phyloP scores from a whole-genome alignment of 2,329 filamentous ascomycete genomes.

The Ustulina deusta region DNA sequence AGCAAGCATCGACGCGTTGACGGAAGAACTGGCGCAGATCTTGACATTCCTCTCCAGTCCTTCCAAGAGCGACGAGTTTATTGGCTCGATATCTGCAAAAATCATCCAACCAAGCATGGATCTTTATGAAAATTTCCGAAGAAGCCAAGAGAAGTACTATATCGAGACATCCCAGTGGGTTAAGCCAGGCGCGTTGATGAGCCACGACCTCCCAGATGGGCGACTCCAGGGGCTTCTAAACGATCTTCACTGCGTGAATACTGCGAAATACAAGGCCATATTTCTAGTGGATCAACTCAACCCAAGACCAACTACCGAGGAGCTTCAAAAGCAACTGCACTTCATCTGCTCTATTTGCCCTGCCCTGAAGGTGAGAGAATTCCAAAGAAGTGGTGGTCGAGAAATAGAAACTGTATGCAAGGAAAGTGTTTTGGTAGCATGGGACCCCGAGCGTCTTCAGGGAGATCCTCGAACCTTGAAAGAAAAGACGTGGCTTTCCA shows the following conservation, averaged over 20 bases:
- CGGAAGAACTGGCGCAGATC: slow-evolving; percentile 10
- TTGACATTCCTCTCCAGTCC: background rate
- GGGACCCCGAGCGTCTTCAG: slow-evolving; percentile 39
- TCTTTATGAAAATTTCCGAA: slow-evolving; percentile 10
- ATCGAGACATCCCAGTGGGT: slow-evolving; percentile 46
- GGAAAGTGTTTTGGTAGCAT: slow-evolving; percentile 56
- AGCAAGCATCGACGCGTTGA: background rate
- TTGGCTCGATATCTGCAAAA: slow-evolving; percentile 6
- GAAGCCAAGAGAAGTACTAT: background rate
- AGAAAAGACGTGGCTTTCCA: slow-evolving; percentile 7
- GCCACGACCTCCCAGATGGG: background rate
- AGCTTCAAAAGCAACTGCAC: slow-evolving; percentile 50
- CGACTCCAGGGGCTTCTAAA: background rate
- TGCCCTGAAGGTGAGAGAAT: slow-evolving; percentile 54
- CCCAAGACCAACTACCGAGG: slow-evolving; percentile 49
- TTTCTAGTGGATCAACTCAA: slow-evolving; percentile 40
- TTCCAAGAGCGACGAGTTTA: background rate
- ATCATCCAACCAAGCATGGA: slow-evolving; percentile 9
- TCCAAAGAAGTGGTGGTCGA: slow-evolving; percentile 48
- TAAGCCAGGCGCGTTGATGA: slow-evolving; percentile 1
- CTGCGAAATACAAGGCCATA: background rate
- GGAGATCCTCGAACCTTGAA: slow-evolving; percentile 3
- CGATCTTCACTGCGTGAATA: slow-evolving; percentile 8
- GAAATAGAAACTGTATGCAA: slow-evolving; percentile 53
- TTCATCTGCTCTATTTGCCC: slow-evolving; percentile 54